A percentile compares a stretch with the other conserved stretches of the same genome.
phyloP scores from a whole-genome alignment of 2,329 filamentous ascomycete genomes.

The Tolypocladium cylindrosporum region DNA sequence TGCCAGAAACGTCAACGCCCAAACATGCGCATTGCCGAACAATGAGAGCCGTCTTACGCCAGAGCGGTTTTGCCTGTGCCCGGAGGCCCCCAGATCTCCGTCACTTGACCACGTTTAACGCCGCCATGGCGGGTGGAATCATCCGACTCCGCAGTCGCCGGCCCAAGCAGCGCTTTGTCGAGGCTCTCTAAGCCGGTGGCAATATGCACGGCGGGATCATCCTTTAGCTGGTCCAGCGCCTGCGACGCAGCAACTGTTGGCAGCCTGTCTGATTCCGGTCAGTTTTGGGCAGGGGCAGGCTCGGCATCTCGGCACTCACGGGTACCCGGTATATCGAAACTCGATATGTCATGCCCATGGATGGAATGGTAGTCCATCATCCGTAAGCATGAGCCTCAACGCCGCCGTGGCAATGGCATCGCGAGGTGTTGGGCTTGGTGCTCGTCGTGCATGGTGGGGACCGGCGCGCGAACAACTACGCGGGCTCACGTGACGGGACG shows the following conservation, averaged over 20 bases:
- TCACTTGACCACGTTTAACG: constrained; percentile 65
- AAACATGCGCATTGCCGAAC: neutral
- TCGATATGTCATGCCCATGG: constrained; percentile 50
- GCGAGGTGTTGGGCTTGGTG: neutral
- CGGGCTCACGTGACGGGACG: constrained; percentile 6
- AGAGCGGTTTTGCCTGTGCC: constrained; percentile 79
- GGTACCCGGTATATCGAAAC: constrained; percentile 44
- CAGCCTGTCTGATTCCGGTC: constrained; percentile 49
- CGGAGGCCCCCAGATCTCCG: constrained; percentile 81
- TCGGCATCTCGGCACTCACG: constrained; percentile 26
- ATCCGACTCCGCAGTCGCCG: constrained; percentile 5
- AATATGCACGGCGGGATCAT: constrained; percentile 38
- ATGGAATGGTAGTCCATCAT: constrained; percentile 49
- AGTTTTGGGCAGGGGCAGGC: neutral
- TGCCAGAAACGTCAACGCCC: constrained; percentile 20
- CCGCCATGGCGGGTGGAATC: constrained; percentile 34
- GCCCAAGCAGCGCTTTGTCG: constrained; percentile 32
- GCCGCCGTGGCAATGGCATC: neutral
- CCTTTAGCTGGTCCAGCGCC: constrained; percentile 51
- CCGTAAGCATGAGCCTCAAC: constrained; percentile 9
- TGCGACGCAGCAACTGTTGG: constrained; percentile 69
- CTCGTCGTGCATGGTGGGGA: neutral
- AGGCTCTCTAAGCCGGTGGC: constrained; percentile 45
- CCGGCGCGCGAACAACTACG: neutral
- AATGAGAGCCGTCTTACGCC: constrained; percentile 45